Percentiles rank a stretch among this genome's conserved stretches.
phyloP scores from a whole-genome alignment of 257 asterid species.

The Solanum sejunctum region DNA sequence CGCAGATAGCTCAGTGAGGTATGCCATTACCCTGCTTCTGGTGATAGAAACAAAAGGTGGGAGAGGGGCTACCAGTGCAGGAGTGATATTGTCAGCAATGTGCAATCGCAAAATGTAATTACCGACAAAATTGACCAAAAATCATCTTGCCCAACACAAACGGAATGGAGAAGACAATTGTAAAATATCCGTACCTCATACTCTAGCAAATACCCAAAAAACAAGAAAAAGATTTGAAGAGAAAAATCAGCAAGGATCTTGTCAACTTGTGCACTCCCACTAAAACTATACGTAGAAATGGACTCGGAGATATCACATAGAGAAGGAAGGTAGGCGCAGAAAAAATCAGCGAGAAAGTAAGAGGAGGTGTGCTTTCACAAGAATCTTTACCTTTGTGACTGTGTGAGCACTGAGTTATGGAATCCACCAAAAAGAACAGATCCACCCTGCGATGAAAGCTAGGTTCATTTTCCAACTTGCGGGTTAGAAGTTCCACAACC shows the following conservation, averaged over 20 bases:
- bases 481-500: constrained; percentile 91
- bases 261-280: not conserved
- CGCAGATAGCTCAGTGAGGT: not conserved
- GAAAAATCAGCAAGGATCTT: not conserved
- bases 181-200: not conserved
- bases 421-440: constrained; percentile 86
- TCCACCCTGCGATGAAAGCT: constrained; percentile 79
- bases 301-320: not conserved
- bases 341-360: not conserved
- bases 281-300: not conserved
- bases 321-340: not conserved
- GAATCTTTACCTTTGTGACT: constrained; percentile 65
- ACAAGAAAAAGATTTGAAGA: not conserved
- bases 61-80: not conserved
- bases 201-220: not conserved
- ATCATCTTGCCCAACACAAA: not conserved
- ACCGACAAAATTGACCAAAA: not conserved
- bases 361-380: not conserved
- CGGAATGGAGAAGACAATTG: not conserved
- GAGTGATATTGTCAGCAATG: not conserved
- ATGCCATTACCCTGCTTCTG: not conserved
- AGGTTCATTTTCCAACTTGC: constrained; percentile 67
- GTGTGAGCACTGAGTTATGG: constrained; percentile 95
- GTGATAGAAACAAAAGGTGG: not conserved
- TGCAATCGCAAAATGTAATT: not conserved